Evolutionary conservation across 1,139 yeast genomes (phyloP).

Genomic region (Suhomyces bribrorum): DNA sequence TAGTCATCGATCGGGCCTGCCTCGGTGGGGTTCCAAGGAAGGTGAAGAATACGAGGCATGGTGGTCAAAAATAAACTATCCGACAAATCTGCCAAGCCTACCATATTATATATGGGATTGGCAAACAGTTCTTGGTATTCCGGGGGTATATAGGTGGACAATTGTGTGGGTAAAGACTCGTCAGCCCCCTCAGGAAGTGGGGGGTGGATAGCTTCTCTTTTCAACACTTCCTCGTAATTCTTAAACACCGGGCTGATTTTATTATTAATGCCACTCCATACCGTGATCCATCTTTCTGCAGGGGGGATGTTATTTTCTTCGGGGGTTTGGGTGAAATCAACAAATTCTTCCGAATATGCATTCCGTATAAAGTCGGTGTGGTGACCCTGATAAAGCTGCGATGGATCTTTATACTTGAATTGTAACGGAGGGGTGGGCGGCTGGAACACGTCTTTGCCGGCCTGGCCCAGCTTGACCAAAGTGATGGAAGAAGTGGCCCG

Average conservation of each 20-base stretch:
- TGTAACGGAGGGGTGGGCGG: slow-evolving; percentile 18
- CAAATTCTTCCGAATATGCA: slow-evolving; percentile 42
- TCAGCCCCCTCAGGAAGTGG: neutral
- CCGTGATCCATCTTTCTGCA: slow-evolving; percentile 44
- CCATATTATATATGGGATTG: slow-evolving; percentile 34
- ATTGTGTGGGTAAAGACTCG: neutral
- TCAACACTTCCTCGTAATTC: slow-evolving; percentile 2
- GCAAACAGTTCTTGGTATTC: slow-evolving; percentile 25
- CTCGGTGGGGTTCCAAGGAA: slow-evolving; percentile 48
- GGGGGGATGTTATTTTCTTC: slow-evolving; percentile 35
- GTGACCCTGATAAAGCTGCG: slow-evolving; percentile 28
- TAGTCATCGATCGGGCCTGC: slow-evolving; percentile 32
- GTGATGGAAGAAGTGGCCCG: slow-evolving; percentile 33
- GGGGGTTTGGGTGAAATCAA: slow-evolving; percentile 34
- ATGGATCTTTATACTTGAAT: slow-evolving; percentile 32
- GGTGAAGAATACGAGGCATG: slow-evolving; percentile 43
- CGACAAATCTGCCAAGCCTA: slow-evolving; percentile 43
- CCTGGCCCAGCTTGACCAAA: slow-evolving; percentile 11
- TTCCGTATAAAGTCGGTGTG: slow-evolving; percentile 45
- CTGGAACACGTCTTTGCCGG: slow-evolving; percentile 16
- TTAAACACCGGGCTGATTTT: slow-evolving; percentile 17
- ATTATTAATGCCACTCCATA: slow-evolving; percentile 40
- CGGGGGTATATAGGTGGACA: slow-evolving; percentile 6
- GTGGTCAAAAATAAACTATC: slow-evolving; percentile 48
- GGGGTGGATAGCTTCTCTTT: slow-evolving; percentile 1